A percentile compares a stretch with the other conserved stretches of the same genome.
Evolutionary conservation across 768 basidiomycete species (phyloP).

Genomic region (Mycena indigotica): DNA sequence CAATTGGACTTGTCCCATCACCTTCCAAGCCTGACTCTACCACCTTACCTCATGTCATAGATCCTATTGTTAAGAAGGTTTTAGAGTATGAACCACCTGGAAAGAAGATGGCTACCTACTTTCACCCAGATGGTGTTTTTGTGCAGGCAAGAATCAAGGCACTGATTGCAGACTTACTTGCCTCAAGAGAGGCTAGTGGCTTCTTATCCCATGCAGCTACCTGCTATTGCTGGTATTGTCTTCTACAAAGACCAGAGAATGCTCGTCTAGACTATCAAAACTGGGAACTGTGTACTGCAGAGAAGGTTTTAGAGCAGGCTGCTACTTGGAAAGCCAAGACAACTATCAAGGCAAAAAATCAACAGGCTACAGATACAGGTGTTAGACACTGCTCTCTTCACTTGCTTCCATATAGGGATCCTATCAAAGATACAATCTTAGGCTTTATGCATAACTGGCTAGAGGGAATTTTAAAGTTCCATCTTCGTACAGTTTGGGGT

Average conservation of each 20-base stretch:
- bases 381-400: slow-evolving; percentile 19
- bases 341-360: slow-evolving; percentile 4
- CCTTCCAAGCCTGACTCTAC: slow-evolving; percentile 27
- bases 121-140: slow-evolving; percentile 12
- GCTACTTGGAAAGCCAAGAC: slow-evolving; percentile 15
- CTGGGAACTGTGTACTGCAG: slow-evolving; percentile 18
- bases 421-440: slow-evolving; percentile 16
- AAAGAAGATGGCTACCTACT: slow-evolving; percentile 6
- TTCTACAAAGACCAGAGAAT: slow-evolving; percentile 2
- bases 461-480: slow-evolving; percentile 18
- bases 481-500: slow-evolving; percentile 20
- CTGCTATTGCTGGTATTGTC: slow-evolving; percentile 25
- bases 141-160: slow-evolving; percentile 17
- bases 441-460: slow-evolving; percentile 24
- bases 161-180: slow-evolving; percentile 20
- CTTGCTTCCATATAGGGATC: slow-evolving; percentile 21
- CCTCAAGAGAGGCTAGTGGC: slow-evolving; percentile 18
- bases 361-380: slow-evolving; percentile 10
- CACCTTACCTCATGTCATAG: slow-evolving; percentile 9
- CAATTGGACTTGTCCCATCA: slow-evolving; percentile 29
- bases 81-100: slow-evolving; percentile 8
- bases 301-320: slow-evolving; percentile 16
- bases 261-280: slow-evolving; percentile 7
- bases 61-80: slow-evolving; percentile 4
- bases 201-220: slow-evolving; percentile 14